Evolutionary conservation across 495 filamentous ascomycete species (phyloP).

Genomic region (Penicillium goetzii): DNA sequence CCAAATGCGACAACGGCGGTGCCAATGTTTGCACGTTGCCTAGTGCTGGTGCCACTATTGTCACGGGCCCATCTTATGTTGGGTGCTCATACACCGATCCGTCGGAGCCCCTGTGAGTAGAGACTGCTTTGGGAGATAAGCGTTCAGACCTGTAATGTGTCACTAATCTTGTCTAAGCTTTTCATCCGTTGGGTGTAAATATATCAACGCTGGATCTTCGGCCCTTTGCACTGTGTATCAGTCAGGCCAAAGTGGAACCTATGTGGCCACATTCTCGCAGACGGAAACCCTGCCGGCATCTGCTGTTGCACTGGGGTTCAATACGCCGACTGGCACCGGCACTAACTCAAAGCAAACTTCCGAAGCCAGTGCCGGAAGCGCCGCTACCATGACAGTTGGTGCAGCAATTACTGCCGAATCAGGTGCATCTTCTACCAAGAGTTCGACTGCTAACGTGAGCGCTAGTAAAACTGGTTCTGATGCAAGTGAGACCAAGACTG

Average conservation of each 20-base stretch:
- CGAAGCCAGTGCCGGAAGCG: constrained; percentile 10
- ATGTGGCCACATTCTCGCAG: constrained; percentile 6
- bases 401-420: background rate
- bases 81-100: constrained; percentile 12
- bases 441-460: constrained; percentile 3
- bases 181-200: constrained; percentile 10
- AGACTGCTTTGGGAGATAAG: background rate
- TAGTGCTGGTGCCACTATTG: constrained; percentile 15
- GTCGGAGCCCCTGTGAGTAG: constrained; percentile 13
- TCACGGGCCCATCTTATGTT: constrained; percentile 13
- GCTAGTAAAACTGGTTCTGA: constrained; percentile 7
- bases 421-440: constrained; percentile 6
- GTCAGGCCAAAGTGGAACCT: constrained; percentile 10
- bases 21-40: constrained; percentile 10
- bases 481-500: constrained; percentile 11
- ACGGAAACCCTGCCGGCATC: constrained; percentile 6
- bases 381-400: constrained; percentile 2
- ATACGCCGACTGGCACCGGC: constrained; percentile 4
- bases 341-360: constrained; percentile 2
- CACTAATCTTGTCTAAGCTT: constrained; percentile 6
- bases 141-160: background rate
- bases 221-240: constrained; percentile 10
- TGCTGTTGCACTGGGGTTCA: constrained; percentile 9
- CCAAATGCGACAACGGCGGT: constrained; percentile 10
- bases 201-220: constrained; percentile 9